Base-by-base conservation (phyloP, 192 early-diverging fungal genomes). In the Rhizoclosmatium globosum region DNA sequence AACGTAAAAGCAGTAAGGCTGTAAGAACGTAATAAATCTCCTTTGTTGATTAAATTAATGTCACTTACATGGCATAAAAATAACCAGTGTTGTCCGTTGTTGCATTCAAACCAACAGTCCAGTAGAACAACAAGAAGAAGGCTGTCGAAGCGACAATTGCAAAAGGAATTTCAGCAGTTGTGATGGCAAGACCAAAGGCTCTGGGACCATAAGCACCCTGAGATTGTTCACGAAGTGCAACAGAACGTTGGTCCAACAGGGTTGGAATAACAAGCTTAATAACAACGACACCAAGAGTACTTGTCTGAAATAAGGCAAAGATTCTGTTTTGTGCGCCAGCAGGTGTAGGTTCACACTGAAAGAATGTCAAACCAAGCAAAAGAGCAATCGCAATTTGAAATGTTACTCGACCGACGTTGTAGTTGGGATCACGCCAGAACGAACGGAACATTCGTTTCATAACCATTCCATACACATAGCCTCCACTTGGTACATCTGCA, bases 61-160 rank as follows among this genome's bases (percentile, higher is more conserved):
- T 17, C 39, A 87, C 79, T 60, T 90, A 84, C 47, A 89, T 75
- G n/a, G 93, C 42, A 75, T 91, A 95, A 62, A 94, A 92, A 69
- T 88, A 93, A 47, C 89, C 87, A 2, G 82, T 85, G 60, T 87
- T 78, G 43, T 84, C 81, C 13, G 87, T 79, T 6, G 77, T 73
- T 6, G 43, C 64, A 50, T 85, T 85, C 45, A 95, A 85, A 1
- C 92, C 92, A n/a, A 89, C 86, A 31, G 90, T 87, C 90, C 91
- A 95, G 84, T 95, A 95, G 65, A 92, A 93, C 50, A 87, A 82
- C n/a, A 90, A 74, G 82, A 94, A 93, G 79, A 91, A 93, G 58
- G 86, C 61, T 0, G 93, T 92, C 60, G 87, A 82, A 31, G 87
- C 81, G 53, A 93, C 64, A 11, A 92, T 60, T 0, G 90, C 86